Conservation (phyloP, 495 filamentous ascomycete species). For the Bathelium albidoporum region DNA sequence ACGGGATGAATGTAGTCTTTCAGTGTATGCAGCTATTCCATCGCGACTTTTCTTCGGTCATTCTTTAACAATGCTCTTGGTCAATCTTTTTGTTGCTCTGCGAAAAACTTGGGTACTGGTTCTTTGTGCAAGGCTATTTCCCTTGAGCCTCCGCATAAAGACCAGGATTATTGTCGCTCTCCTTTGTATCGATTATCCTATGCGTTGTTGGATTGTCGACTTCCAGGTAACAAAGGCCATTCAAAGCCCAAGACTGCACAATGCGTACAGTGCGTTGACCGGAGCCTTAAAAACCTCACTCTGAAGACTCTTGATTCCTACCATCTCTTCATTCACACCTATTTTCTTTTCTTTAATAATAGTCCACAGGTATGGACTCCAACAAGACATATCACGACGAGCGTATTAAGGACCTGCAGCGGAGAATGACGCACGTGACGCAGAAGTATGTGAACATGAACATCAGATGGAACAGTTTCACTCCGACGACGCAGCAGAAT, state of each 20-base stretch:
- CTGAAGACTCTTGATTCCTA: neutral
- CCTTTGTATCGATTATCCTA: neutral
- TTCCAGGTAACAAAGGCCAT: neutral
- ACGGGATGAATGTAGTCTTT: too few relatives aligned
- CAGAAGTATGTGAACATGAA: neutral
- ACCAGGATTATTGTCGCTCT: neutral
- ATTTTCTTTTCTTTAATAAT: neutral
- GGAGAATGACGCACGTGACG: neutral
- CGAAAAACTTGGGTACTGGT: neutral
- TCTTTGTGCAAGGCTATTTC: too few relatives aligned
- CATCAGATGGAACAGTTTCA: neutral
- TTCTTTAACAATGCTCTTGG: too few relatives aligned
- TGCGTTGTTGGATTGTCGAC: neutral
- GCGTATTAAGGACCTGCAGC: neutral
- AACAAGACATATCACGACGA: neutral
- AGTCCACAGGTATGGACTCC: neutral
- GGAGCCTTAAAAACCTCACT: neutral
- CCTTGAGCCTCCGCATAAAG: neutral
- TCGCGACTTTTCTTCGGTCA: too few relatives aligned
- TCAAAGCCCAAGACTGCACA: neutral
- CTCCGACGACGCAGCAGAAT: neutral
- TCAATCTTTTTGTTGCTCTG: too few relatives aligned
- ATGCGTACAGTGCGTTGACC: neutral
- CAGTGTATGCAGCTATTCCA: too few relatives aligned
- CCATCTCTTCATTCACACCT: neutral